These are phyloP conservation scores for Endocarpon pusillum DNA, from an alignment of 495 filamentous ascomycete species.

Conservation along the genomic window DNA sequence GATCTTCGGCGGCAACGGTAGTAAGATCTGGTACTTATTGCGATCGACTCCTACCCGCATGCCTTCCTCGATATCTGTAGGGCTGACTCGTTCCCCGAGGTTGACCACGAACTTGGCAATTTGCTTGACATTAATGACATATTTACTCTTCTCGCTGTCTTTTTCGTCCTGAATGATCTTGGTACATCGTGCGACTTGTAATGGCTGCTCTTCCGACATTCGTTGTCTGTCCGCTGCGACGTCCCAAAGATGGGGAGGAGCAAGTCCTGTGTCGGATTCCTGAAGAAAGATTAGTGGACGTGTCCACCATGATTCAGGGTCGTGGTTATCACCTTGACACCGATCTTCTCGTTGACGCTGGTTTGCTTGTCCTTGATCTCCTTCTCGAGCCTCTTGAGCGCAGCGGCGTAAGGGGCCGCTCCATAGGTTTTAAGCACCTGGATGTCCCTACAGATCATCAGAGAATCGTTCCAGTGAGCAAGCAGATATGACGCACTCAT, in stretches of 20 bases:
- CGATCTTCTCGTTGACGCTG: conserved; percentile 97
- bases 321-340: conserved; percentile 37
- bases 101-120: conserved; percentile 99
- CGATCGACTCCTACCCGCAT: conserved; percentile 97
- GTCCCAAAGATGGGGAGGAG: conserved; percentile 97
- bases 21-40: conserved; percentile 96
- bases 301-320: conserved; percentile 28
- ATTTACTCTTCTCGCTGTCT: conserved; percentile 96
- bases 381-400: conserved; percentile 88
- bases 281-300: conserved; percentile 22
- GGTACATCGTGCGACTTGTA: conserved; percentile 94
- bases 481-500: conserved; percentile 51
- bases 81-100: conserved; percentile 88
- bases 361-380: conserved; percentile 96
- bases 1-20: conserved; percentile 97
- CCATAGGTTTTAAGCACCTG: conserved; percentile 98
- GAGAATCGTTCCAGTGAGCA: conserved; percentile 8
- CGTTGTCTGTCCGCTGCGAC: conserved; percentile 92
- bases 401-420: conserved; percentile 82
- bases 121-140: conserved; percentile 99
- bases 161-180: conserved; percentile 98
- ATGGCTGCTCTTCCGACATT: conserved; percentile 93
- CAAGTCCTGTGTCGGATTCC: conserved; percentile 97
- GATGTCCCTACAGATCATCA: conserved; percentile 56
- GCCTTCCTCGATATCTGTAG: conserved; percentile 97